A percentile compares a stretch with the other conserved stretches of the same genome.
Evolutionary conservation across 768 basidiomycete species (phyloP).

Genomic region (Leccinum subgranulosum): DNA sequence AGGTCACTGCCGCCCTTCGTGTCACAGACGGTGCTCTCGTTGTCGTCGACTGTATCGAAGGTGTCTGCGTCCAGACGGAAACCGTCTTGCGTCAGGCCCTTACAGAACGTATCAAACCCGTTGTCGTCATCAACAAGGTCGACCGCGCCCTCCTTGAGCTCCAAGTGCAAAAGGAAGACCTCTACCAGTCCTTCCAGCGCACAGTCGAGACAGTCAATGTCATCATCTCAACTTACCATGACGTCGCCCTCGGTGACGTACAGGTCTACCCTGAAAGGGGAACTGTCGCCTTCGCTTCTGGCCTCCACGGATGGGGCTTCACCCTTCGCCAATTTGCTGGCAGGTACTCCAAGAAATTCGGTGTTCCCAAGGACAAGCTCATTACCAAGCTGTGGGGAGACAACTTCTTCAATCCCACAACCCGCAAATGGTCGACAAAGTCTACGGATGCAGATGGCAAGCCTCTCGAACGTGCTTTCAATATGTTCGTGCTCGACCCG

Average conservation of each 20-base stretch:
- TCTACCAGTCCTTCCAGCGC: conserved; percentile 96
- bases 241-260: conserved; percentile 90
- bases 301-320: conserved; percentile 99
- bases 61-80: conserved; percentile 99
- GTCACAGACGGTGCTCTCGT: conserved; percentile 99
- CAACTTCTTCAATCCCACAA: conserved; percentile 98
- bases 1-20: conserved; percentile 99
- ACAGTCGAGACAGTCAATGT: conserved; percentile 98
- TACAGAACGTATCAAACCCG: conserved; percentile 98
- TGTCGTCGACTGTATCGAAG: conserved; percentile 99
- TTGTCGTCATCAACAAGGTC: conserved; percentile 99
- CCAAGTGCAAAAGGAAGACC: conserved; percentile 93
- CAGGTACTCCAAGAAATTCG: conserved; percentile 97
- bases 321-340: conserved; percentile 95
- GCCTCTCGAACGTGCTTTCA: conserved; percentile 96
- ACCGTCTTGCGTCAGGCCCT: conserved; percentile 98
- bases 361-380: conserved; percentile 98
- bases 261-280: conserved; percentile 99
- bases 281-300: conserved; percentile 98
- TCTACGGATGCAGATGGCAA: conserved; percentile 75
- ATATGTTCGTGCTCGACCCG: conserved; percentile 96
- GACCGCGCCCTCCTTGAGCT: conserved; percentile 99
- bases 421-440: conserved; percentile 94
- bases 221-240: conserved; percentile 97
- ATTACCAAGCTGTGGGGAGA: conserved; percentile 98